Conservation (phyloP, 2,329 filamentous ascomycete species). For the Geosmithia flava region DNA sequence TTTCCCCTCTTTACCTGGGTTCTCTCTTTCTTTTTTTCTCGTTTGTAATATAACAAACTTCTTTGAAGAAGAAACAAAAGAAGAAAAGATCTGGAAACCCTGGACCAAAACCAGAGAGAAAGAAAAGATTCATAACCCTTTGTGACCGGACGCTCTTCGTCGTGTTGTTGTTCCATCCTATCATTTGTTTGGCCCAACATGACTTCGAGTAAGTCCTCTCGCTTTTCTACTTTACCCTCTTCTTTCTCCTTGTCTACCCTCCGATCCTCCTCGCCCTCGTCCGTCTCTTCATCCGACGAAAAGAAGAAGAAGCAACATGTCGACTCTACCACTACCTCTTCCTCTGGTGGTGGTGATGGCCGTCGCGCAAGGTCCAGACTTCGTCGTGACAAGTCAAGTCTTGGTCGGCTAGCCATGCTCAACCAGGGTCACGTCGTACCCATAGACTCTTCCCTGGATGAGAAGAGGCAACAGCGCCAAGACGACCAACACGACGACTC, state of each 20-base stretch:
- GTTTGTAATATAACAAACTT: too few relatives aligned
- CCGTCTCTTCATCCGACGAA: conserved; percentile 2
- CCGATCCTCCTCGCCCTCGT: conserved; percentile 7
- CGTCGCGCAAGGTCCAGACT: background rate
- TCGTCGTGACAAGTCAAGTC: background rate
- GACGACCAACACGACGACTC: conserved; percentile 15
- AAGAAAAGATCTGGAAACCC: too few relatives aligned
- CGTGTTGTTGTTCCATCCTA: conserved; percentile 10
- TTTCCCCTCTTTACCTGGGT: background rate
- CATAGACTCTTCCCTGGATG: background rate
- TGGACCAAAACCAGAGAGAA: too few relatives aligned
- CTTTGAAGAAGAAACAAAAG: too few relatives aligned
- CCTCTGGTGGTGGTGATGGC: too few relatives aligned
- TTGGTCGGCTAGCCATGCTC: background rate
- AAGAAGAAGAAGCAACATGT: conserved; percentile 2
- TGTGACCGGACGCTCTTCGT: conserved; percentile 5
- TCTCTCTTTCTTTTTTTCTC: too few relatives aligned
- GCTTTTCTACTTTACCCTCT: conserved; percentile 22
- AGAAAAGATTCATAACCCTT: too few relatives aligned
- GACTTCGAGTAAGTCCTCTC: conserved; percentile 32
- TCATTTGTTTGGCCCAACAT: conserved; percentile 20
- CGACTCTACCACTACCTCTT: background rate
- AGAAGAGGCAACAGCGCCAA: background rate
- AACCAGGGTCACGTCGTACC: background rate
- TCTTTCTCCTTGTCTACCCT: conserved; percentile 21